Percentiles rank a stretch among this genome's conserved stretches.
Conservation (phyloP, 306 rosid genomes). For the Mimosa pudica region DNA sequence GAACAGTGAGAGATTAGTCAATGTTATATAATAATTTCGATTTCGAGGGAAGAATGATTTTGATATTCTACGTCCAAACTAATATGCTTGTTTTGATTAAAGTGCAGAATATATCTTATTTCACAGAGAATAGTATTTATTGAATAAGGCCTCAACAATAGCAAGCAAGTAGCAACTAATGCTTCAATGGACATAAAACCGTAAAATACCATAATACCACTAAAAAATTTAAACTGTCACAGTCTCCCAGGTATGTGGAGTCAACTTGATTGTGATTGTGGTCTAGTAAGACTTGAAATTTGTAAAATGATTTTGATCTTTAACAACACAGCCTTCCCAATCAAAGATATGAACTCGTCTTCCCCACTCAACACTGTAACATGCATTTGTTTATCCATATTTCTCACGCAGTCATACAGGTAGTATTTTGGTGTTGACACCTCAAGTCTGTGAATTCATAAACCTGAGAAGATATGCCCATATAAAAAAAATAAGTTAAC, state of each 20-base stretch:
- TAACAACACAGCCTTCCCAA: conserved; percentile 29
- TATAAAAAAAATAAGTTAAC: conserved; percentile 24
- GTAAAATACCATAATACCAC: conserved; percentile 18
- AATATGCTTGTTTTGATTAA: neutral
- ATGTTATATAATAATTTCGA: neutral
- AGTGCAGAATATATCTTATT: neutral
- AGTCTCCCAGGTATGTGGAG: conserved; percentile 19
- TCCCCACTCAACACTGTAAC: conserved; percentile 12
- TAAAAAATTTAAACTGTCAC: neutral
- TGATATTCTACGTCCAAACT: neutral
- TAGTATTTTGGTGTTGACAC: conserved; percentile 3
- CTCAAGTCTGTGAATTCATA: conserved; percentile 11
- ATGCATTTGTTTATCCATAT: conserved; percentile 27
- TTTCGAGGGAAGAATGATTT: neutral
- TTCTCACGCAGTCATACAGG: neutral
- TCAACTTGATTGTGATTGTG: neutral
- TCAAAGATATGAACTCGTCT: neutral
- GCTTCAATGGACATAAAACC: conserved; percentile 15
- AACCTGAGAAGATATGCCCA: conserved; percentile 14
- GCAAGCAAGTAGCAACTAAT: conserved; percentile 21
- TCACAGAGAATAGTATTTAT: conserved; percentile 1
- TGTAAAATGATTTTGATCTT: conserved; percentile 24
- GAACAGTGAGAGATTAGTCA: too few relatives aligned
- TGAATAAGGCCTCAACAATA: conserved; percentile 19
- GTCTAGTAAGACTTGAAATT: conserved; percentile 12